Conservation (phyloP, 805 yeast genomes). For the Kluyveromyces siamensis region DNA sequence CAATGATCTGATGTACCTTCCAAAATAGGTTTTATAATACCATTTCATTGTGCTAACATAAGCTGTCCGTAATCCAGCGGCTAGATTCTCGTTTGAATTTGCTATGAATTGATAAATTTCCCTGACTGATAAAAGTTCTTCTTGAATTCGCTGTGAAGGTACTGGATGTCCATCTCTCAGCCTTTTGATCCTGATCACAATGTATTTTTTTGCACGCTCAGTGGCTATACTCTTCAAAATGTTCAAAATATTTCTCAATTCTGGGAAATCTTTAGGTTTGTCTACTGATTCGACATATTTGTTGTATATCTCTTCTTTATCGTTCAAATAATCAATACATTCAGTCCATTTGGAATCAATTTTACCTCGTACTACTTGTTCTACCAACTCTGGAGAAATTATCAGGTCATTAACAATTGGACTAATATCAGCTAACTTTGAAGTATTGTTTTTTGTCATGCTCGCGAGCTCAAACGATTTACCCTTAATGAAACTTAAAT, state of each 20-base stretch:
- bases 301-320: conserved; percentile 47
- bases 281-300: conserved; percentile 27
- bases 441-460: conserved; percentile 39
- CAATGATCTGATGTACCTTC: conserved; percentile 64
- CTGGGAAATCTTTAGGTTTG: conserved; percentile 22
- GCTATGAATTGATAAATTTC: conserved; percentile 53
- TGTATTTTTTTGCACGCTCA: conserved; percentile 66
- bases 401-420: conserved; percentile 71
- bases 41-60: conserved; percentile 85
- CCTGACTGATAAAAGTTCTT: conserved; percentile 49
- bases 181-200: conserved; percentile 56
- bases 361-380: conserved; percentile 47
- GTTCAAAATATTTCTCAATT: conserved; percentile 27
- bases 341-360: conserved; percentile 57
- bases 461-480: conserved; percentile 41
- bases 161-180: conserved; percentile 50
- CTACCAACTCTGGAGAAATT: conserved; percentile 64
- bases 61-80: conserved; percentile 66
- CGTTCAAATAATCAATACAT: conserved; percentile 47
- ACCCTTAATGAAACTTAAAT: conserved; percentile 50
- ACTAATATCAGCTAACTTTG: conserved; percentile 44
- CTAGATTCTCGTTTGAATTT: conserved; percentile 49
- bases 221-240: conserved; percentile 52
- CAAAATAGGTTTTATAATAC: conserved; percentile 79
- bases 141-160: conserved; percentile 70